phyloP scores from a whole-genome alignment of 1,284 basidiomycete species.

The Tilletia setariae region DNA sequence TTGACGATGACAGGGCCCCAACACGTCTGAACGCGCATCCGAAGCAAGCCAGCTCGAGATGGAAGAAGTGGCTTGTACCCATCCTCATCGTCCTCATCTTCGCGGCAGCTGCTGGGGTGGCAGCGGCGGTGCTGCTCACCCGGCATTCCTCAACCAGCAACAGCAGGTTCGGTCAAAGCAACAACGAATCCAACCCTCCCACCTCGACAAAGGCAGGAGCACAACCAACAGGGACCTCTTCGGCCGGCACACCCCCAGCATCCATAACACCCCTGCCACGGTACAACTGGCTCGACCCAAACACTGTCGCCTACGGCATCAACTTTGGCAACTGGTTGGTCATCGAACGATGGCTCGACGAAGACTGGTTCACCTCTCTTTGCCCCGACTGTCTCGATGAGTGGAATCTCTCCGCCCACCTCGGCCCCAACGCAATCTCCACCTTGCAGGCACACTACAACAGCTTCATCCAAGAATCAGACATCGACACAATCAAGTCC shows the following conservation, averaged over 20 bases:
- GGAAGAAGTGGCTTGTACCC: background rate
- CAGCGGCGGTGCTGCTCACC: too few species aligned
- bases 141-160: too few species aligned
- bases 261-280: slow-evolving; percentile 37
- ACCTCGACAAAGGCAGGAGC: too few species aligned
- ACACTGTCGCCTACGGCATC: slow-evolving; percentile 47
- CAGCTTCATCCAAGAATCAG: slow-evolving; percentile 55
- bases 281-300: slow-evolving; percentile 48
- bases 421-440: slow-evolving; percentile 36
- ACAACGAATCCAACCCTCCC: too few species aligned
- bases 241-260: slow-evolving; percentile 14
- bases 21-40: background rate
- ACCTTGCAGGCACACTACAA: slow-evolving; percentile 52
- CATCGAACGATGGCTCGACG: slow-evolving; percentile 55
- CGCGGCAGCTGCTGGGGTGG: background rate
- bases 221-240: background rate
- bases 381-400: slow-evolving; percentile 55
- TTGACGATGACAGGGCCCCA: background rate
- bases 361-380: slow-evolving; percentile 55
- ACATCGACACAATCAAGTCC: slow-evolving; percentile 51
- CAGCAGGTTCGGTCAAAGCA: background rate
- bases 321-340: slow-evolving; percentile 52
- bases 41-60: background rate
- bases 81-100: background rate
- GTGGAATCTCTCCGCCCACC: slow-evolving; percentile 48